Base-by-base conservation (phyloP, 2,329 filamentous ascomycete genomes). In the Cyphellophora attinorum region DNA sequence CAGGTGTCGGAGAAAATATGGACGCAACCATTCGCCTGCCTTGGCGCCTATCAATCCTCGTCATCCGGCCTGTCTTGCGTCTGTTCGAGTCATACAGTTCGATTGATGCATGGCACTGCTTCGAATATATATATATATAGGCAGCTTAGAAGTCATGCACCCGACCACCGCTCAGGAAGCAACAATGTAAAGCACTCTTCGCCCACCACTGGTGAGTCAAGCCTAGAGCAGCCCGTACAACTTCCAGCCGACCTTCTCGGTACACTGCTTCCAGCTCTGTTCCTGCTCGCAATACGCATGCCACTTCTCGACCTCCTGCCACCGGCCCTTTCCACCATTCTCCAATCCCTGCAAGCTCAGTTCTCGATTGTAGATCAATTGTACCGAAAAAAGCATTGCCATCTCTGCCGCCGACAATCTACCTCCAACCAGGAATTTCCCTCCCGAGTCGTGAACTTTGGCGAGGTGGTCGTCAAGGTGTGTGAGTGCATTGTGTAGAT, bases 401-500 rank as follows among this genome's bases (percentile, higher is more conserved):
- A 58, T 56, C 50, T 68, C 64, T 21, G 62, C 65, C 5, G 55
- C 59, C 2, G 58, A 63, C 5, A 65, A 46, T 4, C 52, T 37
- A 10, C 64, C 55, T 1, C 65, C 64, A 6, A 60, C 52, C 14
- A 69, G 29, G 33, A 63, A 68, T 32, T 50, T 51, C 3, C 55
- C 57, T 3, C 38, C 38, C n/a, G 53, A 57, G 12, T 28, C 5
- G 11, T 30, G 32, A 15, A 21, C 21, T 37, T 58, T 52, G 6
- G 51, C 50, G 25, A 68, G 46, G 40, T 66, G 59, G 1, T 39
- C 39, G 27, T 67, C 60, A 15, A 69, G 48, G 55, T 59, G 67
- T 29, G 64, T 55, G 21, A 70, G 41, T 39, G 67, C 61, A 23
- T 61, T 65, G 13, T 57, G 49, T 2, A 68, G 56, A 37, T 67